These are phyloP conservation scores for Cyclotella choctawhatcheeana DNA, from an alignment of 108 stramenopile species.

Conservation along the genomic window DNA sequence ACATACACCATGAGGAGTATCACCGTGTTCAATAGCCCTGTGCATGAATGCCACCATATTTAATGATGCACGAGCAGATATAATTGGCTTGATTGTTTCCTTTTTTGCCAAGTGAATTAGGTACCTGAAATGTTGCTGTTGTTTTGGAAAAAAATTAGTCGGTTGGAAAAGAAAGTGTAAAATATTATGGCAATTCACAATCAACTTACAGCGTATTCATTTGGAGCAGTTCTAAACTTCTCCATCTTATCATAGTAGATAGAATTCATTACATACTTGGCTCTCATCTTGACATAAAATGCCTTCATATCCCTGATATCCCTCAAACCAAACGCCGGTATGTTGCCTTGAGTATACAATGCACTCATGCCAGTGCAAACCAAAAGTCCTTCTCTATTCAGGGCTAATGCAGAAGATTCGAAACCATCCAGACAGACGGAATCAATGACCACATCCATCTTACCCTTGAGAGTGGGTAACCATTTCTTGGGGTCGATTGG, in stretches of 20 bases:
- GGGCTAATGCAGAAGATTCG: slow-evolving; percentile 38
- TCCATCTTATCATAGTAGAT: slow-evolving; percentile 56
- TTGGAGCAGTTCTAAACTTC: slow-evolving; percentile 51
- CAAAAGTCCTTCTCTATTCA: slow-evolving; percentile 52
- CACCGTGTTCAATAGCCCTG: slow-evolving; percentile 56
- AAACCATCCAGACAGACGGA: slow-evolving; percentile 56
- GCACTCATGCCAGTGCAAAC: slow-evolving; percentile 62
- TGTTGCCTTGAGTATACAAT: slow-evolving; percentile 47
- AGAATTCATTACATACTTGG: slow-evolving; percentile 52
- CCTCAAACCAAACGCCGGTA: slow-evolving; percentile 49
- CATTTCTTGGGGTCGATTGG: slow-evolving; percentile 62
- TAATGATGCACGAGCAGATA: slow-evolving; percentile 60
- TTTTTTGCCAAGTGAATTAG: slow-evolving; percentile 60
- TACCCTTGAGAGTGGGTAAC: slow-evolving; percentile 52
- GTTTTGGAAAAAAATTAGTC: neutral
- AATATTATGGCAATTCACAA: neutral
- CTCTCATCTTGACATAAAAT: slow-evolving; percentile 42
- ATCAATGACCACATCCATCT: slow-evolving; percentile 77
- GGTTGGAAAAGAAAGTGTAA: neutral
- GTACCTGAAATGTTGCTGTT: slow-evolving; percentile 54
- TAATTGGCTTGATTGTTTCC: slow-evolving; percentile 61
- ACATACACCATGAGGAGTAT: slow-evolving; percentile 59
- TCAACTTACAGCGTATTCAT: slow-evolving; percentile 38
- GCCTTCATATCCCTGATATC: slow-evolving; percentile 49
- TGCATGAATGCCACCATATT: slow-evolving; percentile 64